Conservation (phyloP, 164 flowering plant species). For the Tinospora cordifolia region DNA sequence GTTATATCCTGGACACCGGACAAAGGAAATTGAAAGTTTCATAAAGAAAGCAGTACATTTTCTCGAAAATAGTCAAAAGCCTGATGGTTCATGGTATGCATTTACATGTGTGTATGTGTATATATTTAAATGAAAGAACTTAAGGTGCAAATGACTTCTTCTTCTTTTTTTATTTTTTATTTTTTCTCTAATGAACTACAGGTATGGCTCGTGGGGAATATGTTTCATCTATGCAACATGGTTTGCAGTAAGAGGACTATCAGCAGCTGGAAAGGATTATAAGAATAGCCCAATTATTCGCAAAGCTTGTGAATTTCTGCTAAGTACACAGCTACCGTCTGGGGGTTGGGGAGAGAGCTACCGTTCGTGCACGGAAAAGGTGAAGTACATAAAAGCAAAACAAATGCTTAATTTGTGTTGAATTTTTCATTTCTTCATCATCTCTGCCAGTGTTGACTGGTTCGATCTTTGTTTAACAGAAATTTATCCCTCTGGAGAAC, state of each 20-base stretch:
- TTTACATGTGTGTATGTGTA: too few relatives aligned
- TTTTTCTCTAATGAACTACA: too few relatives aligned
- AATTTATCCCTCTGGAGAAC: not conserved
- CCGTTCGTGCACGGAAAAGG: conserved; percentile 35
- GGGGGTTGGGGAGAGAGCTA: conserved; percentile 75
- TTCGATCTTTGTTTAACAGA: too few relatives aligned
- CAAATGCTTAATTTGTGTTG: not conserved
- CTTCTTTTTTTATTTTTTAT: too few relatives aligned
- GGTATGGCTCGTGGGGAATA: conserved; percentile 50
- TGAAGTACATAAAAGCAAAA: too few relatives aligned
- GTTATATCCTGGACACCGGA: conserved; percentile 65
- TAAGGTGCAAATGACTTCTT: too few relatives aligned
- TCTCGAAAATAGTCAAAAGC: conserved; percentile 59
- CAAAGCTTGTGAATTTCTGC: conserved; percentile 35
- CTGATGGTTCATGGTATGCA: conserved; percentile 95
- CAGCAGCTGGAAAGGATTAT: conserved; percentile 31
- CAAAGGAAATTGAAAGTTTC: conserved; percentile 54
- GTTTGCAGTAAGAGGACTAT: conserved; percentile 44
- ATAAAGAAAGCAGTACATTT: conserved; percentile 42
- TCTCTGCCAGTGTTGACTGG: not conserved
- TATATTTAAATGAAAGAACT: too few relatives aligned
- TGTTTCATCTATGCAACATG: conserved; percentile 55
- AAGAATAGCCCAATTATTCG: conserved; percentile 25
- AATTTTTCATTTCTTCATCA: too few relatives aligned
- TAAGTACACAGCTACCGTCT: conserved; percentile 32